Conservation (phyloP, 495 filamentous ascomycete species). For the Aspergillus incahuasiensis region DNA sequence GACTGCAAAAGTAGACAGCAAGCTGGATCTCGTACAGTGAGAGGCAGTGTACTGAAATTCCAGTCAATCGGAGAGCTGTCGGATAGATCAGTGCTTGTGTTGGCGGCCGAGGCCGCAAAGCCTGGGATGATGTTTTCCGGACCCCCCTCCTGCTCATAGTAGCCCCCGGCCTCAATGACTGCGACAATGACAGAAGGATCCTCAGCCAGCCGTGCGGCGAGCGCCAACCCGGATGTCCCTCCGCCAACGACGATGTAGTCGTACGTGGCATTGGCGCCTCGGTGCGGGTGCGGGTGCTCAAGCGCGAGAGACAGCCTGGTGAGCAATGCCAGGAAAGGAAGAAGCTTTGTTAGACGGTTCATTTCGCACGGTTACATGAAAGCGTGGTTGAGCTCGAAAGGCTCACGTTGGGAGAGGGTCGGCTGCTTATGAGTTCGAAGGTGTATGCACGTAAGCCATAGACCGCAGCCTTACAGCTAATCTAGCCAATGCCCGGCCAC, state of each 20-base stretch:
- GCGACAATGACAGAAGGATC: constrained; percentile 26
- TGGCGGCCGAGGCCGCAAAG: constrained; percentile 29
- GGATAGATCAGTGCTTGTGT: constrained; percentile 24
- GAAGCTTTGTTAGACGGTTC: too few relatives aligned
- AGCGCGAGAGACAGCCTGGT: too few relatives aligned
- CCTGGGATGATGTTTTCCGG: constrained; percentile 45
- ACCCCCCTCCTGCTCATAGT: constrained; percentile 44
- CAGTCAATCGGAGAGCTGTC: constrained; percentile 39
- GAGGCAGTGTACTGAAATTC: constrained; percentile 33
- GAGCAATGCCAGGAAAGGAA: too few relatives aligned
- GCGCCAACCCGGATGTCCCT: constrained; percentile 45
- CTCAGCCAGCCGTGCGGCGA: constrained; percentile 43
- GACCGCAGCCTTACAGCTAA: too few relatives aligned
- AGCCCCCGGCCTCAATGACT: constrained; percentile 57
- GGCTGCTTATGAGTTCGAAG: too few relatives aligned
- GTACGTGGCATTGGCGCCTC: constrained; percentile 21
- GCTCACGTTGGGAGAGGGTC: too few relatives aligned
- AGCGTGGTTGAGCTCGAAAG: too few relatives aligned
- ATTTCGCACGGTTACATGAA: too few relatives aligned
- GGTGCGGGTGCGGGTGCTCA: too few relatives aligned
- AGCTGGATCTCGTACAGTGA: constrained; percentile 10
- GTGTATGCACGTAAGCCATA: too few relatives aligned
- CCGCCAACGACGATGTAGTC: constrained; percentile 53
- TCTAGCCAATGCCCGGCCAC: too few relatives aligned
- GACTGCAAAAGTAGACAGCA: not conserved